These are phyloP conservation scores for Fusarium brevicatenulatum DNA, from an alignment of 2,329 filamentous ascomycete species.

Conservation along the genomic window DNA sequence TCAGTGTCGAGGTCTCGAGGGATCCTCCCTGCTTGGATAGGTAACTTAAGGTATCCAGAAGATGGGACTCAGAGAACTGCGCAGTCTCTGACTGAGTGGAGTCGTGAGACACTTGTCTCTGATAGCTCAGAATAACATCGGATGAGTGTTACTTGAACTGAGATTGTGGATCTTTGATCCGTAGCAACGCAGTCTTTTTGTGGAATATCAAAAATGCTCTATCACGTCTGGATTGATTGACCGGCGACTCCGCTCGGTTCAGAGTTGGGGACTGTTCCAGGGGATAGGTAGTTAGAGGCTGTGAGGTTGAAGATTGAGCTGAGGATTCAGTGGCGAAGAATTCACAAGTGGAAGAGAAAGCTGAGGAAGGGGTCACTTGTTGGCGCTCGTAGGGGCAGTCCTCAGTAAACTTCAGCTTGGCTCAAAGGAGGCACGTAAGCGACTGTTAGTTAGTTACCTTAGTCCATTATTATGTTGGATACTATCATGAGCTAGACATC, in stretches of 20 bases:
- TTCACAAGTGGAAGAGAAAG: not conserved
- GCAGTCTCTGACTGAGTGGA: conserved; percentile 28
- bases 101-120: conserved; percentile 43
- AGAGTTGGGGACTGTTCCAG: not conserved
- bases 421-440: not conserved
- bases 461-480: not conserved
- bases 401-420: not conserved
- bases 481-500: not conserved
- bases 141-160: conserved; percentile 20
- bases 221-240: conserved; percentile 8
- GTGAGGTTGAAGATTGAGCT: not conserved
- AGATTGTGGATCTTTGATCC: conserved; percentile 23
- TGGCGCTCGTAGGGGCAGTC: not conserved
- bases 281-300: not conserved
- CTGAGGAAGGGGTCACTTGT: not conserved
- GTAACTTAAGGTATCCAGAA: not conserved
- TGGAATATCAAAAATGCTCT: conserved; percentile 5
- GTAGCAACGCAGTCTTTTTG: conserved; percentile 29
- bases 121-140: conserved; percentile 31
- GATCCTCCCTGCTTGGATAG: conserved; percentile 35
- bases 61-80: conserved; percentile 14
- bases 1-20: conserved; percentile 12
- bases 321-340: conserved; percentile 10
- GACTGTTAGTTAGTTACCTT: not conserved
- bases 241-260: conserved; percentile 15